Conservation (phyloP, 352 stramenopile species). For the Phytopythium helicoides region DNA sequence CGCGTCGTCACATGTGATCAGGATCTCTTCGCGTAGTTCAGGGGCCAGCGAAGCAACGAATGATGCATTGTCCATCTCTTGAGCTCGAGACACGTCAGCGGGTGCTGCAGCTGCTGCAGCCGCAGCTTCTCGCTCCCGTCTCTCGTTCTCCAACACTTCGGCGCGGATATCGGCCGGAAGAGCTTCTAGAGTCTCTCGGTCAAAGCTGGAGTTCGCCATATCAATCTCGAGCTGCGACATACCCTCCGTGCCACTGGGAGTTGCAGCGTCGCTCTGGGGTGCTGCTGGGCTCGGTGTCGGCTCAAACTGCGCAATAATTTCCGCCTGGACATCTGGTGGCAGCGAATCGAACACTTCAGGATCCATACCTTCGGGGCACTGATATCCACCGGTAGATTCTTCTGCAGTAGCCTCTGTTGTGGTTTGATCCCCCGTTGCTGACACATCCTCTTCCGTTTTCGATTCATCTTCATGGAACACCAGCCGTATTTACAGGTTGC, state of each 20-base stretch:
- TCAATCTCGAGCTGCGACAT: constrained; percentile 82
- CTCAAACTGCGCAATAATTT: constrained; percentile 89
- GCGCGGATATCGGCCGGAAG: constrained; percentile 96
- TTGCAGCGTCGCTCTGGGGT: constrained; percentile 28
- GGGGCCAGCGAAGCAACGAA: constrained; percentile 96
- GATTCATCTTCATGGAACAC: constrained; percentile 23
- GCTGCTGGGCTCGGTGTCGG: constrained; percentile 27
- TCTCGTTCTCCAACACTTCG: constrained; percentile 96
- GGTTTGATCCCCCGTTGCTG: constrained; percentile 12
- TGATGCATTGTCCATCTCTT: constrained; percentile 99
- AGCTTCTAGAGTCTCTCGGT: constrained; percentile 95
- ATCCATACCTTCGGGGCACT: constrained; percentile 95
- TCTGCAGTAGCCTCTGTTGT: constrained; percentile 14
- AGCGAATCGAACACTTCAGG: constrained; percentile 96
- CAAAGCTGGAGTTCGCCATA: constrained; percentile 88
- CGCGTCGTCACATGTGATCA: constrained; percentile 94
- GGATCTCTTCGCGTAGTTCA: constrained; percentile 95
- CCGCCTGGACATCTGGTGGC: constrained; percentile 95
- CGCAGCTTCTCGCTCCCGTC: constrained; percentile 85
- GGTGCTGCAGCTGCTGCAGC: constrained; percentile 62
- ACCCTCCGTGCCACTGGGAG: constrained; percentile 41
- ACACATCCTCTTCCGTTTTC: constrained; percentile 25
- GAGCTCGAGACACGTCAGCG: constrained; percentile 92
- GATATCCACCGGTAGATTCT: constrained; percentile 11
- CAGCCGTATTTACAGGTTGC: not conserved